Base-by-base conservation (phyloP, 2,329 filamentous ascomycete genomes). In the Cytospora leucostoma region DNA sequence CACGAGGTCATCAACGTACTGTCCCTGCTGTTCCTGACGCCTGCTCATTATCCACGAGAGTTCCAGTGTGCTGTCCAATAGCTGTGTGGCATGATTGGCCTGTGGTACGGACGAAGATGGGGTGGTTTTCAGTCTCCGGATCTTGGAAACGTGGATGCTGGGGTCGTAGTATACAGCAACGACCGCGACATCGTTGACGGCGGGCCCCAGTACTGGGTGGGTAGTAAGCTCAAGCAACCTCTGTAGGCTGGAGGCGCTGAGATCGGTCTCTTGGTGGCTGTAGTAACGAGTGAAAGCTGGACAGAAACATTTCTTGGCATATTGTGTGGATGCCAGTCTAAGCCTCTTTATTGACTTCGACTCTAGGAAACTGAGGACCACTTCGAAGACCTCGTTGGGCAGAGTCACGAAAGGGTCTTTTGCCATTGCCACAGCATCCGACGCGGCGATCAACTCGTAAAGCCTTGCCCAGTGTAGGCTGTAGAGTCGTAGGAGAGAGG, bases 251-350 rank as follows among this genome's bases (percentile, higher is more conserved):
- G 8, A 2, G 7, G 59, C 32, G 0, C 51, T 55, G 40, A 61
- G 59, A 4, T 61, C 59, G 12, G 51, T 61, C 59, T 53, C 51
- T 34, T 55, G 59, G 11, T 50, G 10, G 7, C 17, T 6, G 7
- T 61, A 61, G 8, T 55, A 52, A 19, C 10, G n/a, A n/a, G 37
- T 15, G 32, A 61, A 61, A 10, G 59, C 59, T 37, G 59, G 59
- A 35, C 51, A 19, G 7, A 61, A 19, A 35, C 59, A 55, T 38
- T 61, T 55, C 2, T 7, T 17, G 4, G 59, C 59, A 34, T 61
- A 44, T n/a, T 7, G 19, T 6, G 19, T 21, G 10, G 59, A 61
- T 12, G 59, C 5, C n/a, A 61, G 51, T 33, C 59, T 51, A 51
- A 61, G 51, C 15, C 8, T 50, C 59, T 33, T 49, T 8, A 37